These are phyloP conservation scores for Lumnitzera racemosa DNA, from an alignment of 345 rosid species.

Conservation along the genomic window DNA sequence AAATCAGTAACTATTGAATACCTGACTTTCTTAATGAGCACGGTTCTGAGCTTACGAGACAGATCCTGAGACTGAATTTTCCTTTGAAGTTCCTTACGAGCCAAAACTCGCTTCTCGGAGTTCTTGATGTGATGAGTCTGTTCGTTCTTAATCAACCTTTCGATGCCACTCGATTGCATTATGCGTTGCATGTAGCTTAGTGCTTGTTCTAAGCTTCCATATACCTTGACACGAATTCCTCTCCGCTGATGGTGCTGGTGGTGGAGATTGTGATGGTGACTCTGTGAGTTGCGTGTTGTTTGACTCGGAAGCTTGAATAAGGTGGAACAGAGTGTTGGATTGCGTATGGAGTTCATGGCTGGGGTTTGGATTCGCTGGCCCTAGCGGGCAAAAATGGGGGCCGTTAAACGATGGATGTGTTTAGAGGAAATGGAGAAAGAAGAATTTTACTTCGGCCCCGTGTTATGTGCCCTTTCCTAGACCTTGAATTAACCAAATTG, in stretches of 20 bases:
- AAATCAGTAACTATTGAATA: conserved; percentile 4
- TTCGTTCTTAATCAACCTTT: conserved; percentile 60
- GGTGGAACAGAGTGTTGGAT: background rate
- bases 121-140: conserved; percentile 73
- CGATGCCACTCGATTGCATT: conserved; percentile 88
- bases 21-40: conserved; percentile 76
- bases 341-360: conserved; percentile 17
- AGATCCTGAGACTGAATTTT: conserved; percentile 62
- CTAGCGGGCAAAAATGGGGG: too few relatives aligned
- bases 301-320: conserved; percentile 1
- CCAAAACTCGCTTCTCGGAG: conserved; percentile 87
- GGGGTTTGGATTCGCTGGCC: background rate
- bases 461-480: too few relatives aligned
- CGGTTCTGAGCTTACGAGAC: conserved; percentile 69
- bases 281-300: conserved; percentile 18
- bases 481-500: too few relatives aligned
- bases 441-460: too few relatives aligned
- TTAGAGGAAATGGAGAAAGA: too few relatives aligned
- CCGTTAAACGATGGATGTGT: too few relatives aligned
- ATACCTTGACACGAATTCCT: conserved; percentile 79
- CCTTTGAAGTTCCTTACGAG: conserved; percentile 63
- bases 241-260: conserved; percentile 50
- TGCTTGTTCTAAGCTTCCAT: conserved; percentile 68
- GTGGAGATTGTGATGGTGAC: conserved; percentile 4
- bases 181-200: conserved; percentile 56